Conservation (phyloP, 345 rosid genomes). For the Hypericum androsaemum region DNA sequence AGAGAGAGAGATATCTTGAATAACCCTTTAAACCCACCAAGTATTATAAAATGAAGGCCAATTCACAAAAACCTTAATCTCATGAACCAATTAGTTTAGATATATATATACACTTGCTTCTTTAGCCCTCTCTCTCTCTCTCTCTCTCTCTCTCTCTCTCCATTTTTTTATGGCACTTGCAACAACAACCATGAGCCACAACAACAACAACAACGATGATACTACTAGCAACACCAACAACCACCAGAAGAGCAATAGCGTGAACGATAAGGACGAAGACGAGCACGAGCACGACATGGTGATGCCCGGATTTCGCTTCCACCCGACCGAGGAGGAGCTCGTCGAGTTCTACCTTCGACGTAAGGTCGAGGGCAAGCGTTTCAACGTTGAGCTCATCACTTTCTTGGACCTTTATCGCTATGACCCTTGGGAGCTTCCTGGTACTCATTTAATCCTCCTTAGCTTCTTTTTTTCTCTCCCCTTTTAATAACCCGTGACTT, state of each 20-base stretch:
- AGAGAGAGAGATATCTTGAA: background rate
- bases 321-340: constrained; percentile 97
- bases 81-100: constrained; percentile 21
- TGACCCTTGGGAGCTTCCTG: constrained; percentile 99
- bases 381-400: constrained; percentile 95
- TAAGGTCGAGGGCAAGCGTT: constrained; percentile 98
- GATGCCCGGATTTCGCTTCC: constrained; percentile 98
- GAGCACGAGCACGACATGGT: constrained; percentile 91
- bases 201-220: constrained; percentile 15
- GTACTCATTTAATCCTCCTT: constrained; percentile 27
- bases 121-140: background rate
- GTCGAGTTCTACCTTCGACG: constrained; percentile 99
- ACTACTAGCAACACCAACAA: constrained; percentile 17
- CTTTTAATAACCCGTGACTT: background rate
- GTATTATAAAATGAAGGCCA: too few species aligned
- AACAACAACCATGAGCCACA: constrained; percentile 44
- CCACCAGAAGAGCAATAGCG: constrained; percentile 15
- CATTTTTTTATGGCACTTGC: constrained; percentile 52
- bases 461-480: background rate
- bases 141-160: background rate
- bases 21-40: background rate
- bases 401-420: constrained; percentile 97
- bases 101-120: constrained; percentile 11
- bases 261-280: constrained; percentile 26
- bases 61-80: constrained; percentile 2